Base-by-base conservation (phyloP, 148 eudicot species). In the Persicaria tinctoria region DNA sequence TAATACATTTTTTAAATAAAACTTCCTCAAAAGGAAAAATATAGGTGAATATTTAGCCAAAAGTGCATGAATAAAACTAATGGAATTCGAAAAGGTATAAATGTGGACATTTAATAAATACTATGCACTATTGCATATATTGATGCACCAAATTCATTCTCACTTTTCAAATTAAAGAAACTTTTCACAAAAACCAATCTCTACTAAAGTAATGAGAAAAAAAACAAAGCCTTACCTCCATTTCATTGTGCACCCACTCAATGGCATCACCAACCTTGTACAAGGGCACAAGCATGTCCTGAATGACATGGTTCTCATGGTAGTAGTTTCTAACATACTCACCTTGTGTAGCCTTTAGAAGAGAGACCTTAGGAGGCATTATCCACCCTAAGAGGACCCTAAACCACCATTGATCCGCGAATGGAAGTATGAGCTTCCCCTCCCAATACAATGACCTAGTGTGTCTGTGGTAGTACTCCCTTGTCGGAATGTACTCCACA, bases 291-390 rank as follows among this genome's bases (percentile, higher is more conserved):
- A 70, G 73, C 50, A 70, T 70, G 5, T 70, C 73, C 53, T 70
- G 73, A 3, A 70, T 70, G 8, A 70, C 73, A 48, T 70, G 73
- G 4, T 70, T 70, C n/a, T 70, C 73, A 46, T 70, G 73, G 46
- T 70, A 70, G n/a, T 70, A 70, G 51, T 70, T 70, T 46, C 73
- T 70, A 1, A 70, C 46, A 2, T 50, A 50, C 2, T 70, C 73
- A n/a, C 73, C 73, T 8, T 70, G 73, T 1, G 73, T 70, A 8
- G 73, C 73, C 73, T 70, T 70, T 1, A 70, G 51, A 70, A 70
- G 73, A 14, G 73, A 70, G 8, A 70, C 73, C 73, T 70, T 70
- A 0, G 73, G 73, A 38, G 73, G 73, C 73, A 70, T 70, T 20
- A 70, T 8, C 73, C 73, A 70, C 4, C 73, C 73, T 0, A 70